Percentiles rank a stretch among this genome's conserved stretches.
Evolutionary conservation across 805 yeast genomes (phyloP).

Genomic region (Teunomyces atbi): DNA sequence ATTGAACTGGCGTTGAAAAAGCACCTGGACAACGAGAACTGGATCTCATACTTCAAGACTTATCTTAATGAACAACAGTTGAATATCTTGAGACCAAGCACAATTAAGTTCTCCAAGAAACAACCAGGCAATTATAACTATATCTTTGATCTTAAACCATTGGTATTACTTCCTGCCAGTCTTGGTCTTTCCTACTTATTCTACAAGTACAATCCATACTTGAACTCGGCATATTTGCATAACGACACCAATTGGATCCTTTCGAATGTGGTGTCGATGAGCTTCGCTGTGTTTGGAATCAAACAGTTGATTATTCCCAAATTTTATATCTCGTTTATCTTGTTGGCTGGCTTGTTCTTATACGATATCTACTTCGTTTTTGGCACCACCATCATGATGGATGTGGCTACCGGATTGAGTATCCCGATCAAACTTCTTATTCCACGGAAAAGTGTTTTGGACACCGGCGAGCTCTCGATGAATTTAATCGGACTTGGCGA

Average conservation of each 20-base stretch:
- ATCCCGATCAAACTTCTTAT: slow-evolving; percentile 53
- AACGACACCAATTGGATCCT: slow-evolving; percentile 43
- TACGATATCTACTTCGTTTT: slow-evolving; percentile 72
- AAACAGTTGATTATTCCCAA: slow-evolving; percentile 36
- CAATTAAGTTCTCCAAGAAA: slow-evolving; percentile 11
- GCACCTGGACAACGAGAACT: slow-evolving; percentile 4
- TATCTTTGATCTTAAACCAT: slow-evolving; percentile 20
- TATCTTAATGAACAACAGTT: slow-evolving; percentile 14
- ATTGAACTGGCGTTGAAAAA: slow-evolving; percentile 10
- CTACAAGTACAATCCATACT: slow-evolving; percentile 13
- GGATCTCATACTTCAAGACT: slow-evolving; percentile 6
- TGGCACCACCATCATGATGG: slow-evolving; percentile 57
- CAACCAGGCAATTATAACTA: slow-evolving; percentile 14
- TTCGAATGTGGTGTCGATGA: slow-evolving; percentile 41
- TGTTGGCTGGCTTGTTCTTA: slow-evolving; percentile 50
- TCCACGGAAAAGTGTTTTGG: slow-evolving; percentile 27
- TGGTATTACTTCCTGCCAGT: slow-evolving; percentile 16
- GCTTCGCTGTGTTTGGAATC: slow-evolving; percentile 45
- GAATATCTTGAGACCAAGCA: slow-evolving; percentile 12
- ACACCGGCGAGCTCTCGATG: slow-evolving; percentile 12
- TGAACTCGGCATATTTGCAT: slow-evolving; percentile 7
- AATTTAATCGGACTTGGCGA: slow-evolving; percentile 65
- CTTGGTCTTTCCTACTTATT: slow-evolving; percentile 13
- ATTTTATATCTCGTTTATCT: slow-evolving; percentile 44
- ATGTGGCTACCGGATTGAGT: slow-evolving; percentile 55